A percentile compares a stretch with the other conserved stretches of the same genome.
Conservation (phyloP, 495 filamentous ascomycete species). For the Emericellopsis terricola region DNA sequence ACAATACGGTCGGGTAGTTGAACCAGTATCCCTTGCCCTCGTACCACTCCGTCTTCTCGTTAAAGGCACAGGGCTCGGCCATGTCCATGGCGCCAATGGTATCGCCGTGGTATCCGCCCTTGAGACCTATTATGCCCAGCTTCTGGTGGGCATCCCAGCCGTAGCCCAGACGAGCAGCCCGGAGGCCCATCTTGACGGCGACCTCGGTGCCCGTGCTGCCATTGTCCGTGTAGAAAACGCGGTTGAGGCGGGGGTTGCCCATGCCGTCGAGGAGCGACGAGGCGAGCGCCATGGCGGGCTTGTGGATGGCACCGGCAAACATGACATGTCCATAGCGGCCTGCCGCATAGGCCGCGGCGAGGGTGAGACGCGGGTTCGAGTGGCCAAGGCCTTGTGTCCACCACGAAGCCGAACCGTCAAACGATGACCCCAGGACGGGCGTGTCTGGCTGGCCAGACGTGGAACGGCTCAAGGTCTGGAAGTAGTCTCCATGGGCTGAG, state of each 20-base stretch:
- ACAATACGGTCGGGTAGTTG: conserved; percentile 49
- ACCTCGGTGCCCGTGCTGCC: conserved; percentile 68
- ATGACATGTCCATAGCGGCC: conserved; percentile 77
- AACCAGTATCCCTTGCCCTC: conserved; percentile 57
- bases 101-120: conserved; percentile 65
- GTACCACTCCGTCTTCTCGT: conserved; percentile 69
- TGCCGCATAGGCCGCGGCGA: conserved; percentile 58
- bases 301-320: conserved; percentile 57
- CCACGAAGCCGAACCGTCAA: conserved; percentile 70
- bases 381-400: conserved; percentile 77
- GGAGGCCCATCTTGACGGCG: conserved; percentile 61
- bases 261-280: conserved; percentile 35
- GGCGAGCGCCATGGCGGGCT: conserved; percentile 49
- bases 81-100: conserved; percentile 72
- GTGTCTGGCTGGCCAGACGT: background rate
- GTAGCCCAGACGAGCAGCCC: conserved; percentile 43
- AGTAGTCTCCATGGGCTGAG: conserved; percentile 57
- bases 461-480: conserved; percentile 33
- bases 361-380: conserved; percentile 43
- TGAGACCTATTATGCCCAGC: conserved; percentile 49
- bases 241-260: conserved; percentile 38
- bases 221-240: conserved; percentile 64
- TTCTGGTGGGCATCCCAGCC: conserved; percentile 34
- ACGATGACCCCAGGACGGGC: conserved; percentile 36
- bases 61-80: conserved; percentile 51